Evolutionary conservation across 106 monocot genomes (phyloP).

Genomic region (Platanthera guangdongensis): DNA sequence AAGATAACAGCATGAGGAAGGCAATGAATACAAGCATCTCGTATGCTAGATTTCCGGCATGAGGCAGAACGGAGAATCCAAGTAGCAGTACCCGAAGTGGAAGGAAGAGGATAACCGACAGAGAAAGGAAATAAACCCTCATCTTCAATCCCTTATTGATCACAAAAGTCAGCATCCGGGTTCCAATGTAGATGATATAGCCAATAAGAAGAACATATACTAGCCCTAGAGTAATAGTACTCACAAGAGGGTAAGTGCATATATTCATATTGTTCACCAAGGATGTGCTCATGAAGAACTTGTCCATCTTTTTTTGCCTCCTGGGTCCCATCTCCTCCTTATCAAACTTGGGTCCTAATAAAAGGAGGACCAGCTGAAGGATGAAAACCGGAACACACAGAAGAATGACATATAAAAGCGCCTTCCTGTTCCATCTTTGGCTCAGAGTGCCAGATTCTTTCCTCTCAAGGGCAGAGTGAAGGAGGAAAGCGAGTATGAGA

Average conservation of each 20-base stretch:
- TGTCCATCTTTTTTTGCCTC: conserved; percentile 37
- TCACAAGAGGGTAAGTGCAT: conserved; percentile 78
- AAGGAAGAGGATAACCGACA: conserved; percentile 28
- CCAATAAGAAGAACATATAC: conserved; percentile 30
- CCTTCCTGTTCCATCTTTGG: conserved; percentile 47
- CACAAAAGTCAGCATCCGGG: conserved; percentile 28
- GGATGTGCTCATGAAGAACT: conserved; percentile 36
- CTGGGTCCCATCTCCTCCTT: conserved; percentile 5
- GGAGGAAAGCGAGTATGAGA: conserved; percentile 45
- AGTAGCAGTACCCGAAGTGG: conserved; percentile 55
- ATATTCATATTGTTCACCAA: conserved; percentile 9
- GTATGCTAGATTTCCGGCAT: conserved; percentile 26
- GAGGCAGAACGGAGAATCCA: conserved; percentile 50
- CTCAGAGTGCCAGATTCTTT: conserved; percentile 41
- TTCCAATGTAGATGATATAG: conserved; percentile 27
- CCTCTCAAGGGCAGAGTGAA: conserved; percentile 45
- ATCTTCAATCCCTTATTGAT: conserved; percentile 27
- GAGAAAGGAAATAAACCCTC: conserved; percentile 20
- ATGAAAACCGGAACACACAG: conserved; percentile 43
- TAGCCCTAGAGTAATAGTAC: conserved; percentile 46
- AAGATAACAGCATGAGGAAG: conserved; percentile 43
- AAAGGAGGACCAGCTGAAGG: conserved; percentile 35
- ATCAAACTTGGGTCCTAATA: conserved; percentile 36
- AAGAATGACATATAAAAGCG: conserved; percentile 18
- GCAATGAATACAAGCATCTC: conserved; percentile 52